Evolutionary conservation across 805 yeast species (phyloP), one percentile per base, ranked within the genome.

Genomic region (Starmerella vaccinii): DNA sequence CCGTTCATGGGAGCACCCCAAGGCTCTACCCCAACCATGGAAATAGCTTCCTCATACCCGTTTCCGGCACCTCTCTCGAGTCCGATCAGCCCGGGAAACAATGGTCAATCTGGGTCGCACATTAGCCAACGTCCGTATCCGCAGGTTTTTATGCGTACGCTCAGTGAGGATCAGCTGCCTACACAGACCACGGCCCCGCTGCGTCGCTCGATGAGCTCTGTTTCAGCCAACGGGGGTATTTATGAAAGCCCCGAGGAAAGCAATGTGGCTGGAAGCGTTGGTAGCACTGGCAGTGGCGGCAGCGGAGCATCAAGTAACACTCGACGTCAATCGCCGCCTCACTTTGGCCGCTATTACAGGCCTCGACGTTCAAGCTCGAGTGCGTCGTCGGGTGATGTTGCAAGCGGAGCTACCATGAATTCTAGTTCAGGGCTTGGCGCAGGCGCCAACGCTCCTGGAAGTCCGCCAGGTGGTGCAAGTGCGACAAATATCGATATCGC

Each of bases 51-150:
- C 2, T 18, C 47, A 2, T 41, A 47, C 22, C 37, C 58, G 15
- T 56, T 56, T 18, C 59, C 59, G 7, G 52, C 58, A 30, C 58
- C 59, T 29, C 27, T 56, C n/a, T 56, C 59, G 12, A 55, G 58
- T 23, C 59, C 59, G 4, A 41, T 56, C 16, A 50, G 55, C 32
- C 55, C 57, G 2, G 56, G 45, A 7, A 18, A 26, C 34, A 18
- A 8, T 18, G 34, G 24, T n/a, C 45, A 41, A 13, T 5, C 45
- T 23, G 19, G 23, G 16, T n/a, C 45, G 6, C 45, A 27, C 16
- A 21, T 18, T 5, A 16, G 22, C 26, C 50, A 49, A 33, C 47
- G 47, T 2, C 38, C 47, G 22, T 49, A 37, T 21, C 33, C 51
- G 12, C 45, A 49, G n/a, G 45, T 46, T 4, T 44, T 49, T 22